Percentiles rank a stretch among this genome's conserved stretches.
phyloP scores from a whole-genome alignment of 169 alveolate genomes.

The Perkinsus marinus region DNA sequence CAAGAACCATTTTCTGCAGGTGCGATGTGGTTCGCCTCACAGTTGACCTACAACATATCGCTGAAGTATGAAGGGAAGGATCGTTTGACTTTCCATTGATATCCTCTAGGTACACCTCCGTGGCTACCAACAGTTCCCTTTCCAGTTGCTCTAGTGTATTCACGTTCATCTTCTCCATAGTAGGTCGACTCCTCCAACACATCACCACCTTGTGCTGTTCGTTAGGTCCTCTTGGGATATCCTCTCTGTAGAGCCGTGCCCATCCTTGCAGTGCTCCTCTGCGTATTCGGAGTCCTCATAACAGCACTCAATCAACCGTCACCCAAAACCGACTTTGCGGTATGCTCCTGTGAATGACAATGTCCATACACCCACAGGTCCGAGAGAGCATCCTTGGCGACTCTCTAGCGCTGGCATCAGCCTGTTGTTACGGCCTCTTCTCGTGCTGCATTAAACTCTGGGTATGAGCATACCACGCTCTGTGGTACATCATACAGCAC shows the following conservation, averaged over 20 bases:
- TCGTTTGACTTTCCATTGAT: neutral
- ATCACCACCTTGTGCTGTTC: neutral
- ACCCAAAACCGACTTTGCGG: neutral
- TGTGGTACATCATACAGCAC: neutral
- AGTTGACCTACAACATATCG: neutral
- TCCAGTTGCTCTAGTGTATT: neutral
- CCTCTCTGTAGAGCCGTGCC: neutral
- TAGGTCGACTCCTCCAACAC: neutral
- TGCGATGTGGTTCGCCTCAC: neutral
- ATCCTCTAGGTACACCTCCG: neutral
- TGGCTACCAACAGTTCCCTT: neutral
- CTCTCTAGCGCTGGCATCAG: neutral
- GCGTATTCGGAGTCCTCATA: neutral
- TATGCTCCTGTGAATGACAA: neutral
- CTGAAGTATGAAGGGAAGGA: neutral
- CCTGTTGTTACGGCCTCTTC: neutral
- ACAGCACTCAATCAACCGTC: neutral
- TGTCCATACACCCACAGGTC: neutral
- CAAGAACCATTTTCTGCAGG: neutral
- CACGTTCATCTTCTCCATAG: neutral
- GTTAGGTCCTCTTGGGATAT: neutral
- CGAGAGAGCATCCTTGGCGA: neutral
- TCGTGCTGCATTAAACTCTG: neutral
- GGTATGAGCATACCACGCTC: neutral
- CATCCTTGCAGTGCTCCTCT: neutral